These are phyloP conservation scores for Obelidium mucronatum DNA, from an alignment of 192 early-diverging fungal genomes.

Conservation along the genomic window DNA sequence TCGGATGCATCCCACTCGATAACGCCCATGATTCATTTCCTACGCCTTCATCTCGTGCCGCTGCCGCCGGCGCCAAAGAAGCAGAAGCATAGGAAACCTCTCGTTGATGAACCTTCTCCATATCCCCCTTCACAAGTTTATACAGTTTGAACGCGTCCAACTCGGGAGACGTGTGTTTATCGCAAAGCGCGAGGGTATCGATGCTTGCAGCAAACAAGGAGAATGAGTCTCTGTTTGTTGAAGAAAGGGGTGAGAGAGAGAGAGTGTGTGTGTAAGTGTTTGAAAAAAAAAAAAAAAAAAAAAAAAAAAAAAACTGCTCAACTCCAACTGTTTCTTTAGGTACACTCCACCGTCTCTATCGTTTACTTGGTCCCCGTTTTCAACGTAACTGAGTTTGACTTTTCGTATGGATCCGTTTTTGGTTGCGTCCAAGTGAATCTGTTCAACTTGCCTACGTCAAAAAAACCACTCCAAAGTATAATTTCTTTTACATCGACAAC, in stretches of 20 bases:
- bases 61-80: no score
- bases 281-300: neutral
- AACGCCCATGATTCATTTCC: neutral
- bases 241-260: neutral
- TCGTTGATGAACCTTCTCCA: neutral
- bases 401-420: neutral
- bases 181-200: neutral
- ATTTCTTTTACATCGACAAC: neutral
- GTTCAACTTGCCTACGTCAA: neutral
- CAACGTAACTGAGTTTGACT: constrained; percentile 3
- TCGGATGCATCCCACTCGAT: neutral
- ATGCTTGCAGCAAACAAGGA: neutral
- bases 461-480: neutral
- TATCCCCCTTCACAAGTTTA: neutral
- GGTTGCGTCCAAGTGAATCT: neutral
- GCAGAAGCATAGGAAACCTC: neutral
- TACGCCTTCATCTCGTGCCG: neutral
- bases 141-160: neutral
- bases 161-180: neutral
- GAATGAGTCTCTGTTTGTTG: neutral
- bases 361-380: neutral
- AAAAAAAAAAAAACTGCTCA: neutral
- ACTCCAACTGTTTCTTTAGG: neutral
- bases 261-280: neutral
- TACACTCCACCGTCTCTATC: neutral